Conservation (phyloP, 2,329 filamentous ascomycete genomes). For the Cadophora luteo-olivacea region DNA sequence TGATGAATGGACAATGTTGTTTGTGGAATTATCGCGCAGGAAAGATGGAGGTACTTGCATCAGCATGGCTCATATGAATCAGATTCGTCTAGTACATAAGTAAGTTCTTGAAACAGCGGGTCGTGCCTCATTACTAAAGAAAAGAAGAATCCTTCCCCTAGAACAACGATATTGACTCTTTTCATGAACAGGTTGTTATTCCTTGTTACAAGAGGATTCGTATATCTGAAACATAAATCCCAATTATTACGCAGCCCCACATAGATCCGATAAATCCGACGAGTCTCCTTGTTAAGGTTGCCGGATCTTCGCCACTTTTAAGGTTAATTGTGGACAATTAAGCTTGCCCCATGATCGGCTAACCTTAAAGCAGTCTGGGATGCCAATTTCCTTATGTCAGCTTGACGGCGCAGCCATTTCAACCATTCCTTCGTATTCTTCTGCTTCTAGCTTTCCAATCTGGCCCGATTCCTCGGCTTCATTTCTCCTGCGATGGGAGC, state of each 20-base stretch:
- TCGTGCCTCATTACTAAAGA: too few relatives aligned
- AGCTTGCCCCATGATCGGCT: background rate
- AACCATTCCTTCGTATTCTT: background rate
- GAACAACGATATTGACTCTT: too few relatives aligned
- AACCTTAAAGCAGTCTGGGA: background rate
- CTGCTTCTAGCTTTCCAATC: background rate
- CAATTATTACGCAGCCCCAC: background rate
- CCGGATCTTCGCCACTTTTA: background rate
- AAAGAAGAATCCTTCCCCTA: too few relatives aligned
- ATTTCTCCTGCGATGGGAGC: background rate
- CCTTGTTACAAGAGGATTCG: too few relatives aligned
- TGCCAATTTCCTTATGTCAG: constrained; percentile 5
- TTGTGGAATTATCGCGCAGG: too few relatives aligned
- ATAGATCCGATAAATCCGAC: background rate
- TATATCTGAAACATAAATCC: background rate
- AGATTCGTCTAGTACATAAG: too few relatives aligned
- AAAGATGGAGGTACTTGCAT: too few relatives aligned
- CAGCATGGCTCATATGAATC: too few relatives aligned
- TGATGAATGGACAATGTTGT: too few relatives aligned
- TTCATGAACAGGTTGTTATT: too few relatives aligned
- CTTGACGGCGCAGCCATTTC: background rate
- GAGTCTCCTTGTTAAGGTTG: background rate
- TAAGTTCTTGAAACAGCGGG: too few relatives aligned
- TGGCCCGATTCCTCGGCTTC: background rate
- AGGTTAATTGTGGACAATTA: background rate